A percentile compares a stretch with the other conserved stretches of the same genome.
phyloP scores from a whole-genome alignment of 1,284 basidiomycete species.

The Irpex rosettiformis region DNA sequence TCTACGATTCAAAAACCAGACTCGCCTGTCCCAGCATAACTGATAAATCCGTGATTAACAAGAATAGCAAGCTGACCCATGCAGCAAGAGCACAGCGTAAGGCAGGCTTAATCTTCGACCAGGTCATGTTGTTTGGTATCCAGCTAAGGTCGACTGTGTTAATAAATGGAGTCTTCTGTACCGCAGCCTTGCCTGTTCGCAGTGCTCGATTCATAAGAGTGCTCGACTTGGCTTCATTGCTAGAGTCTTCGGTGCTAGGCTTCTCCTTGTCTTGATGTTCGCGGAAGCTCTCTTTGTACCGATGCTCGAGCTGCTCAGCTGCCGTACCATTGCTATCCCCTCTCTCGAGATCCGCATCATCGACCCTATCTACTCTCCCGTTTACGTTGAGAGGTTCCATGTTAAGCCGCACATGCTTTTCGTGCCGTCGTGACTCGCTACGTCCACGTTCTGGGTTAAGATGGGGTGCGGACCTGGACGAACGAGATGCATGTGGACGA shows the following conservation, averaged over 20 bases:
- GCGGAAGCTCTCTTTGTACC: not conserved
- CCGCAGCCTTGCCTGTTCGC: not conserved
- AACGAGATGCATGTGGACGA: not conserved
- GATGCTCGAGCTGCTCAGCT: not conserved
- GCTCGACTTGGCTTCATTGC: not conserved
- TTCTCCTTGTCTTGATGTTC: not conserved
- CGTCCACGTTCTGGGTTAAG: slow-evolving; percentile 7
- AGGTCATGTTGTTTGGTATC: slow-evolving; percentile 55
- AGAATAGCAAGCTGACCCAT: slow-evolving; percentile 61
- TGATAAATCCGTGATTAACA: slow-evolving; percentile 55
- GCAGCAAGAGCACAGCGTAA: slow-evolving; percentile 61
- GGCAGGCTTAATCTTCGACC: slow-evolving; percentile 61
- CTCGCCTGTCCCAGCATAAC: slow-evolving; percentile 57
- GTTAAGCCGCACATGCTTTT: slow-evolving; percentile 17
- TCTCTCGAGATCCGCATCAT: slow-evolving; percentile 10
- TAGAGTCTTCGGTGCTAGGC: not conserved
- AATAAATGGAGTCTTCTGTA: not conserved
- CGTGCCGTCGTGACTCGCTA: not conserved
- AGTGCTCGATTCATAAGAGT: not conserved
- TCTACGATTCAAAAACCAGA: slow-evolving; percentile 8
- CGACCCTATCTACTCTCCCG: not conserved
- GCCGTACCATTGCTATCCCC: slow-evolving; percentile 1
- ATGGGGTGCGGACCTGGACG: not conserved
- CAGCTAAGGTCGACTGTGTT: slow-evolving; percentile 38
- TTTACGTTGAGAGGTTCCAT: slow-evolving; percentile 3